Evolutionary conservation across 2,329 filamentous ascomycete species (phyloP), one percentile per base, ranked within the genome.

Genomic region (Calonectria henricotiae): DNA sequence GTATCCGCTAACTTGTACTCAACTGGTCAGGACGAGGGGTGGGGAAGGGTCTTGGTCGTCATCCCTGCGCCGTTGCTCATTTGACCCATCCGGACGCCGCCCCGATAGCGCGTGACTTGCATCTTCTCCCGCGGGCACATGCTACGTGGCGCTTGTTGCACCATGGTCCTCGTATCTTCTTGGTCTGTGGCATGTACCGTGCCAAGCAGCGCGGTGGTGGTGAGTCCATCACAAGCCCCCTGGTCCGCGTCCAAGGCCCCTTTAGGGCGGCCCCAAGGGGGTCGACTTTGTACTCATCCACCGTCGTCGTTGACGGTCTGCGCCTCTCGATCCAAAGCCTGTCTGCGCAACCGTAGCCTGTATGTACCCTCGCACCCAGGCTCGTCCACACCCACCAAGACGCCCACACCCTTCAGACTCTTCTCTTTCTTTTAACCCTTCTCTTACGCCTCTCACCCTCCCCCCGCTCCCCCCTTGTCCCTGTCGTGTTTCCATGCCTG

Each of bases 401-500:
- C 49, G 43, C 15, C 46, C 72, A 71, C 69, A 62, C 74, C 65
- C 72, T 65, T 46, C 67, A 64, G 51, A 60, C 69, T 67, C 69
- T 72, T 68, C 70, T 73, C 69, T 64, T 62, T 69, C 69, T 55
- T 62, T 69, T 71, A 60, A 64, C 61, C 70, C 65, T 63, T 69
- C 73, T 71, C 72, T 66, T 66, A 73, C 74, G 71, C 73, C 65
- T 73, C 75, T 23, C 27, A 61, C 55, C 76, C 54, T 66, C 43
- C 68, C 65, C 62, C 46, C 47, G 51, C 62, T 30, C 44, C 49
- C 37, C 68, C 65, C 68, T 75, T 75, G 76, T 77, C 75, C 76
- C 75, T 80, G 78, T 80, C 77, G 78, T 80, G 79, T 79, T 79
- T 80, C 79, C 78, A 76, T 78, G 62, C 64, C 75, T 75, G 71